A percentile compares a stretch with the other conserved stretches of the same genome.
phyloP scores from a whole-genome alignment of 371 early-diverging fungal species.

The Syncephalastrum contaminatum region DNA sequence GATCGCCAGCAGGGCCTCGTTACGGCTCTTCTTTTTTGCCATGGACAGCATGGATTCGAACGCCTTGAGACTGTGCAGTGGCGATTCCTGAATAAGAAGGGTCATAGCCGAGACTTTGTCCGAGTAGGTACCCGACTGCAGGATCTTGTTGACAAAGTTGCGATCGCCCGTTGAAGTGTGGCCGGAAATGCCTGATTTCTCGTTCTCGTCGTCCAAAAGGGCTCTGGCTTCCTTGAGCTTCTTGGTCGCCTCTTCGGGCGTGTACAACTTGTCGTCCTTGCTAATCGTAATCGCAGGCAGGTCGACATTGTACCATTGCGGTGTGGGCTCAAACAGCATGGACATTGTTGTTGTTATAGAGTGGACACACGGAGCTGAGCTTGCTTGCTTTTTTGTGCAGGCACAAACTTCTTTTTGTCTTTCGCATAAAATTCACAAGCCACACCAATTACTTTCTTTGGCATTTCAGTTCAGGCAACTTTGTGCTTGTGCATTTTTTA shows the following conservation, averaged over 20 bases:
- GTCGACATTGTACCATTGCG: slow-evolving; percentile 51
- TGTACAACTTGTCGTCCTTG: slow-evolving; percentile 24
- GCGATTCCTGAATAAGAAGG: slow-evolving; percentile 88
- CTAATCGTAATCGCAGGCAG: slow-evolving; percentile 30
- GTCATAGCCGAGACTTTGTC: slow-evolving; percentile 95
- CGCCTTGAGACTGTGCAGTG: slow-evolving; percentile 79
- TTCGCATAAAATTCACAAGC: too few species aligned
- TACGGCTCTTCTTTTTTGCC: slow-evolving; percentile 86
- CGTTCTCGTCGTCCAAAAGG: slow-evolving; percentile 69
- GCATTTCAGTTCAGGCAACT: too few species aligned
- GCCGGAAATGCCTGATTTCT: slow-evolving; percentile 60
- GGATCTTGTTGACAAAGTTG: slow-evolving; percentile 82
- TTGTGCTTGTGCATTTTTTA: too few species aligned
- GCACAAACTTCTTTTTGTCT: too few species aligned
- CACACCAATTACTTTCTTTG: too few species aligned
- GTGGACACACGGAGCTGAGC: too few species aligned
- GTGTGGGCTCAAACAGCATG: slow-evolving; percentile 36
- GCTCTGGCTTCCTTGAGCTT: slow-evolving; percentile 61
- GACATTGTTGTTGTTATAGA: too few species aligned
- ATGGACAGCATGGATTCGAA: slow-evolving; percentile 82
- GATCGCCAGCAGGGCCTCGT: slow-evolving; percentile 84
- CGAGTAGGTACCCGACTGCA: slow-evolving; percentile 87
- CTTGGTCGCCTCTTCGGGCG: slow-evolving; percentile 38
- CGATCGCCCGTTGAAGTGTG: slow-evolving; percentile 72
- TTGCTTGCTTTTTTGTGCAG: too few species aligned